Base-by-base conservation (phyloP, 306 rosid genomes). In the Lablab purpureus region DNA sequence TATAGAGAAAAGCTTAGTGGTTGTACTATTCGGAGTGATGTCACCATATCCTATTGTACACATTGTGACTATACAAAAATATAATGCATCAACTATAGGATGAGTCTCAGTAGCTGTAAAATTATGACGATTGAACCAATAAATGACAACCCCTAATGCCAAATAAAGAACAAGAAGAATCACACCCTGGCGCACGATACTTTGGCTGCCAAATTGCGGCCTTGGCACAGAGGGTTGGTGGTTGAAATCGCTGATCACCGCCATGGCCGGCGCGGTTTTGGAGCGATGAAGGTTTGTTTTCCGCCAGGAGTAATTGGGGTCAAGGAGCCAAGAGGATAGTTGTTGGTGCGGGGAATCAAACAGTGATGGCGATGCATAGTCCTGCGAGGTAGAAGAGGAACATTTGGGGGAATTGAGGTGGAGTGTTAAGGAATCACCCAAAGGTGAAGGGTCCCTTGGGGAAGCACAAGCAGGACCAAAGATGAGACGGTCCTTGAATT, bases 11-110 rank as follows among this genome's bases (percentile, higher is more conserved):
- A 93, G 43, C 86, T 95, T 95, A 1, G 99, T 90, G 4, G 87
- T 52, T 10, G 98, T 70, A 67, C 89, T 91, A 62, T 64, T 89
- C 0, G 99, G 99, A 10, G 94, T 93, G 3, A 95, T 95, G 54
- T 95, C 99, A 54, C 99, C 98, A 67, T 95, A 95, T 0, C 99
- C 99, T 65, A 95, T 95, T 2, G 99, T 95, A 56, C 98, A 95
- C 99, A 95, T 95, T 36, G 99, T 95, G 10, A 93, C 99, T 75
- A 95, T 90, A 74, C 99, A 93, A 75, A 93, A 95, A 83, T 95
- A 95, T 55, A 93, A 71, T 8, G 96, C 99, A 82, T 95, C 98
- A 10, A 95, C 99, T 5, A 93, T 81, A 18, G 97, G 98, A 65
- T 93, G 91, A 46, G 99, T 95, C 81, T 95, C 94, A 1, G 19